phyloP scores from a whole-genome alignment of 129 eudicot species.

The Flaveria bidentis region DNA sequence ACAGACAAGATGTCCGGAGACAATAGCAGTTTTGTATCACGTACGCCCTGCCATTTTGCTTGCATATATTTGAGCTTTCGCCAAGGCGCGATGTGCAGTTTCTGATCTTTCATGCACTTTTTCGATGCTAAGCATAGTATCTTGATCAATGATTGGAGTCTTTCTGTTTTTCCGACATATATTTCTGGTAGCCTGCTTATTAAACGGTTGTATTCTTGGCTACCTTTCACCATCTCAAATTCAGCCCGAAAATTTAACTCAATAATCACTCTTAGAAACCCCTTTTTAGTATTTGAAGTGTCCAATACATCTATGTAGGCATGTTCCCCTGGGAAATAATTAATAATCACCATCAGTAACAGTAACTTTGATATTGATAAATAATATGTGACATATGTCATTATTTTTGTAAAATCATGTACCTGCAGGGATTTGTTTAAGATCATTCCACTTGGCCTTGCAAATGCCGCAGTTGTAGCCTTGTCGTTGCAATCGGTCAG shows the following conservation, averaged over 20 bases:
- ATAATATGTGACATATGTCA: no score
- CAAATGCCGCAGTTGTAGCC: constrained; percentile 57
- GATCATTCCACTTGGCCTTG: constrained; percentile 70
- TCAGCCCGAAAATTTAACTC: constrained; percentile 63
- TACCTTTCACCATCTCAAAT: constrained; percentile 58
- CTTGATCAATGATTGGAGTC: constrained; percentile 52
- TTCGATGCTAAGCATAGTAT: constrained; percentile 59
- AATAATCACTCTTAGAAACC: constrained; percentile 51
- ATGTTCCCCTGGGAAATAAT: constrained; percentile 55
- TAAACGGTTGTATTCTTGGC: constrained; percentile 54
- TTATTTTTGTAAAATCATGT: neutral
- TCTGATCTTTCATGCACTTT: constrained; percentile 64
- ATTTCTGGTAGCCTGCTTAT: constrained; percentile 50
- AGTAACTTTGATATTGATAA: neutral
- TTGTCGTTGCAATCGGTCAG: constrained; percentile 36
- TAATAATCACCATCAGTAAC: neutral
- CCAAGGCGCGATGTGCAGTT: constrained; percentile 87
- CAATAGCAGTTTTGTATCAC: constrained; percentile 7
- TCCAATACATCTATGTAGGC: constrained; percentile 62
- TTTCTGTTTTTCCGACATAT: constrained; percentile 57
- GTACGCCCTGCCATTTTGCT: constrained; percentile 65
- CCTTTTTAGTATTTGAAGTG: constrained; percentile 48
- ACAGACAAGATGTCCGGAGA: constrained; percentile 21
- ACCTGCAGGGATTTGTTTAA: constrained; percentile 59
- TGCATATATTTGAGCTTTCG: constrained; percentile 75